Conservation (phyloP, 208 protist species). For the Acanthamoeba culbertsoni region DNA sequence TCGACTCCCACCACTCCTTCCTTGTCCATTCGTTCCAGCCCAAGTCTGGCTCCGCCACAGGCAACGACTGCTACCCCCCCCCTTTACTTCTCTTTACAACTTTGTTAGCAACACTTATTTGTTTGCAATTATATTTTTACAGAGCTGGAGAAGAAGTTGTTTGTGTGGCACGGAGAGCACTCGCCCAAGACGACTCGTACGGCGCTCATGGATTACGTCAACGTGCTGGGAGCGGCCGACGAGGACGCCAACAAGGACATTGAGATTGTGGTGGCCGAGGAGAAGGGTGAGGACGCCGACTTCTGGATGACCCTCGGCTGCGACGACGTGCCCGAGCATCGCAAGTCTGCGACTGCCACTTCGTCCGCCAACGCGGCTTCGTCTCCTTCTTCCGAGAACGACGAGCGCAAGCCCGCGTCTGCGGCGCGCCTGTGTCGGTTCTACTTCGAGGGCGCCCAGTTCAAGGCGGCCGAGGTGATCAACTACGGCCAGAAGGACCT, state of each 20-base stretch:
- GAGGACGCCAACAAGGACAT: background rate
- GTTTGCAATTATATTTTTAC: background rate
- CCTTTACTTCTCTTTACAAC: background rate
- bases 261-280: conserved; percentile 23
- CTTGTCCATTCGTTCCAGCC: conserved; percentile 25
- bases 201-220: conserved; percentile 44
- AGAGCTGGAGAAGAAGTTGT: conserved; percentile 42
- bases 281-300: conserved; percentile 1
- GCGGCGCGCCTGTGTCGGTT: background rate
- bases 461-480: background rate
- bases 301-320: conserved; percentile 50
- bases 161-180: conserved; percentile 8
- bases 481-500: conserved; percentile 1
- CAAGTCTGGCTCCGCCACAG: background rate
- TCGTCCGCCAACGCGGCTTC: background rate
- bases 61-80: too few relatives aligned
- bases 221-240: background rate
- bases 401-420: background rate
- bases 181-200: background rate
- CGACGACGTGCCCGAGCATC: background rate
- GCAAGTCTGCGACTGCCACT: background rate
- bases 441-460: conserved; percentile 26
- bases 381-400: too few relatives aligned
- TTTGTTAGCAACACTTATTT: background rate
- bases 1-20: conserved; percentile 29